These are phyloP conservation scores for Apodospora peruviana DNA, from an alignment of 495 filamentous ascomycete species.

Conservation along the genomic window DNA sequence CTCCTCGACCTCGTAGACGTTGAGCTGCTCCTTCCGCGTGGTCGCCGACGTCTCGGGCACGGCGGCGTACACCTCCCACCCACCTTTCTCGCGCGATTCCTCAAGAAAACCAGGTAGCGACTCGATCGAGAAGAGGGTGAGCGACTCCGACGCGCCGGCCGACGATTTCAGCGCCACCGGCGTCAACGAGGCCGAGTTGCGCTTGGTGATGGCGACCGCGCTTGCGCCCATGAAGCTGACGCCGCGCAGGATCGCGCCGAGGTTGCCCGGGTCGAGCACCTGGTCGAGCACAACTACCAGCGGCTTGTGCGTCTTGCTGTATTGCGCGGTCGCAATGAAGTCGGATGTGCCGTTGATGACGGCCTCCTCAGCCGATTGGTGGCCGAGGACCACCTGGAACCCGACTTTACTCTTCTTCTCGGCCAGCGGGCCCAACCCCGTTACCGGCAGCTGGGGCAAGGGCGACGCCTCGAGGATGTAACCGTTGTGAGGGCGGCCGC, in stretches of 20 bases:
- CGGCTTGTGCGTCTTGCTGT: conserved; percentile 54
- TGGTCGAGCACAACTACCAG: conserved; percentile 77
- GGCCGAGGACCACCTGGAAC: conserved; percentile 55
- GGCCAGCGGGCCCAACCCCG: conserved; percentile 45
- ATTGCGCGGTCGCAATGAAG: conserved; percentile 29
- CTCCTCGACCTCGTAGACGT: conserved; percentile 26
- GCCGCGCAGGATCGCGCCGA: conserved; percentile 82
- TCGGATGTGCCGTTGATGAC: conserved; percentile 58
- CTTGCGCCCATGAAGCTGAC: conserved; percentile 82
- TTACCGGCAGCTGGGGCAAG: conserved; percentile 67
- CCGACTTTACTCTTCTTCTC: conserved; percentile 28
- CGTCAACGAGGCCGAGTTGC: conserved; percentile 64
- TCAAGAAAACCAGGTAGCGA: conserved; percentile 64
- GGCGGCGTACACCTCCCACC: conserved; percentile 82
- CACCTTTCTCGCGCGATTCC: conserved; percentile 52
- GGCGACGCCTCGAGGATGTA: conserved; percentile 84
- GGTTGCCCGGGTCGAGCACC: conserved; percentile 83
- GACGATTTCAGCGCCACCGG: conserved; percentile 79
- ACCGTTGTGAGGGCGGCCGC: conserved; percentile 84
- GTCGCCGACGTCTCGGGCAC: conserved; percentile 44
- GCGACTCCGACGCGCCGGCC: conserved; percentile 74
- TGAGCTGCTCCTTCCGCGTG: conserved; percentile 19
- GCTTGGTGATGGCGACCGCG: conserved; percentile 62
- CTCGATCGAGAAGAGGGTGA: conserved; percentile 61
- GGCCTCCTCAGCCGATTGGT: conserved; percentile 69